Percentiles rank a stretch among this genome's conserved stretches.
These are phyloP conservation scores for Bifiguratus adelaidae DNA, from an alignment of 192 early-diverging fungal species.

Conservation along the genomic window DNA sequence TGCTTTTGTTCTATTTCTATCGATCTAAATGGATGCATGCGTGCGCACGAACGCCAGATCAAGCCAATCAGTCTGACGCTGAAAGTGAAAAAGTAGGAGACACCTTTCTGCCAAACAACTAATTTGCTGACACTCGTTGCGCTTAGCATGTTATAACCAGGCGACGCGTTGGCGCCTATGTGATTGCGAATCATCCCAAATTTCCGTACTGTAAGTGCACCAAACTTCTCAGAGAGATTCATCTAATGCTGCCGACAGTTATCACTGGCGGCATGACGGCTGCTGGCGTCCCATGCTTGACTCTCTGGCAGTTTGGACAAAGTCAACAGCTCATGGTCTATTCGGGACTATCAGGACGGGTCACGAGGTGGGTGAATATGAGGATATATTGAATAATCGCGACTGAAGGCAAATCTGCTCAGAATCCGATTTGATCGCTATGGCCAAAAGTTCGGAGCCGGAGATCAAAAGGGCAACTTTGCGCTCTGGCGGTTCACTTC, in stretches of 20 bases:
- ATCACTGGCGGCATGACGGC: slow-evolving; percentile 33
- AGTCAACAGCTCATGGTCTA: slow-evolving; percentile 53
- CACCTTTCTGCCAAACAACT: no score
- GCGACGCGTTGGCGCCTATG: no score
- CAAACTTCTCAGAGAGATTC: background rate
- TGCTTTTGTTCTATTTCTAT: no score
- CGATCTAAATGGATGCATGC: no score
- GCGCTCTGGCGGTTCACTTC: slow-evolving; percentile 72
- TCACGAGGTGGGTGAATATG: slow-evolving; percentile 28
- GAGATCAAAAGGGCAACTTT: slow-evolving; percentile 54
- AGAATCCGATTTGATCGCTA: slow-evolving; percentile 68
- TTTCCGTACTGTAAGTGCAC: slow-evolving; percentile 29
- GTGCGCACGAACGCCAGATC: no score
- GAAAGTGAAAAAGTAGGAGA: no score
- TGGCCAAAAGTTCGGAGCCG: slow-evolving; percentile 68
- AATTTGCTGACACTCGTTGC: no score
- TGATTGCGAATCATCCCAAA: slow-evolving; percentile 29
- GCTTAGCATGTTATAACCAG: no score
- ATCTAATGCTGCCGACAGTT: slow-evolving; percentile 7
- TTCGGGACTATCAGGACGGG: slow-evolving; percentile 26
- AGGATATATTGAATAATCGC: background rate
- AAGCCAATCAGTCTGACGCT: no score
- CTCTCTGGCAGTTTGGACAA: slow-evolving; percentile 77
- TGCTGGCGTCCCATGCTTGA: slow-evolving; percentile 45
- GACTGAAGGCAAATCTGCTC: background rate